Base-by-base conservation (phyloP, 768 basidiomycete species). In the Leccinum disarticulatum region DNA sequence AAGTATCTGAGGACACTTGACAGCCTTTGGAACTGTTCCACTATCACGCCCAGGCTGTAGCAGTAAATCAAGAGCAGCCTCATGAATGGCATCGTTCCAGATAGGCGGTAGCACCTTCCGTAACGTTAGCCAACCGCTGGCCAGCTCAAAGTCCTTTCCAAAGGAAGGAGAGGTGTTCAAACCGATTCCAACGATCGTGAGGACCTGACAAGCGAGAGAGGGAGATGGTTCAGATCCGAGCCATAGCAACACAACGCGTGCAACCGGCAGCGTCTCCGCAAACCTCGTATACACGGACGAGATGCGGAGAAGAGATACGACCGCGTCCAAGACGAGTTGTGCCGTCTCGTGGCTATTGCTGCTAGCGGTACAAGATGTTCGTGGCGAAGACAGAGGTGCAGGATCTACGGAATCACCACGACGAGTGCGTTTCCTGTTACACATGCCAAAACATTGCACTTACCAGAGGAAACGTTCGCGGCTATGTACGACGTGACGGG, bases 401-500 rank as follows among this genome's bases (percentile, higher is more conserved):
- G 52, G 7, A 49, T 62, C 61, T 67, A 50, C 8, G 50, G 2
- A 17, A 9, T 33, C 28, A 3, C 46, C 17, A 15, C 0, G 27
- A 31, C 10, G 38, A 48, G 52, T 52, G 8, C 17, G 56, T 31
- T 49, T 28, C 3, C 13, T 13, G 10, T 33, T 31, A 49, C 19
- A 33, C 4, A 33, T 6, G 27, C 41, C 36, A 55, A 51, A 19
- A 38, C 15, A 46, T 27, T 30, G 1, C 7, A 66, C 83, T 56
- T 55, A 90, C 91, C 79, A 68, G 83, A 81, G 61, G 88, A 83
- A 13, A 95, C 72, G 68, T 90, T 89, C 0, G 93, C 90, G 2
- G 92, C 90, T 8, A 96, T 76, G 70, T 91, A 96, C 0, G 93
- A 88, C 4, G 93, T 84, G 1, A 95, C 74, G 0, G 95, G 94